These are phyloP conservation scores for Volvox carteri DNA, from an alignment of 163 green algal species.

Conservation along the genomic window DNA sequence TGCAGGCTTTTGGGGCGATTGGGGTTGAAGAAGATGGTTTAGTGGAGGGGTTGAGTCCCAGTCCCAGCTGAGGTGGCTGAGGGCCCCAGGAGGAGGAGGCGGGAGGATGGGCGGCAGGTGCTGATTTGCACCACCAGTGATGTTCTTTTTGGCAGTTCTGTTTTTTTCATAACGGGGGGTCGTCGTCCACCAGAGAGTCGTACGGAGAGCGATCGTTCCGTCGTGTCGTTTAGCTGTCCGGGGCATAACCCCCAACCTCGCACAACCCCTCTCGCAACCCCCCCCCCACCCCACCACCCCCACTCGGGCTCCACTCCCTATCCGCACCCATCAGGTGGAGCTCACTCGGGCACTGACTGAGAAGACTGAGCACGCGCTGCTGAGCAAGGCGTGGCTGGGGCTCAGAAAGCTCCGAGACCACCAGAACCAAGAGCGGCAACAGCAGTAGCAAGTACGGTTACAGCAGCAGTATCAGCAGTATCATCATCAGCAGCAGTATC, in stretches of 20 bases:
- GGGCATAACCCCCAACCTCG: not conserved
- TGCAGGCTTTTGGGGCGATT: not conserved
- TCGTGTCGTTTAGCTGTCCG: no score
- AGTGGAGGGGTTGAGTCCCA: no score
- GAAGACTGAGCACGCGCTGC: conserved; percentile 33
- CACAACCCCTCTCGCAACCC: not conserved
- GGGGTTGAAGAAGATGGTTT: not conserved
- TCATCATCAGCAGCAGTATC: no score
- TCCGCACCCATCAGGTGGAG: conserved; percentile 30
- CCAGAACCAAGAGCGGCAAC: not conserved
- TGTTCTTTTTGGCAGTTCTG: no score
- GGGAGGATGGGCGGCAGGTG: no score
- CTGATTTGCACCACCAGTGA: no score
- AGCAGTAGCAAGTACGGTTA: not conserved
- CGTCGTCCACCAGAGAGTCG: no score
- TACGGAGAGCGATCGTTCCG: no score
- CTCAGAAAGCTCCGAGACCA: conserved; percentile 14
- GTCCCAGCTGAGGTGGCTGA: no score
- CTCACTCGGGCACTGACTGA: conserved; percentile 40
- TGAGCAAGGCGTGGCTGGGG: conserved; percentile 36
- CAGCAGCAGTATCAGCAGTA: not conserved
- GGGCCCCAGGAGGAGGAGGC: no score
- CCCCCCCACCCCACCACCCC: not conserved
- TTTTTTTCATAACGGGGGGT: no score
- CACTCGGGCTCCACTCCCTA: no score